Evolutionary conservation across 768 basidiomycete species (phyloP).

Genomic region (Hygrophorus pudorinus): DNA sequence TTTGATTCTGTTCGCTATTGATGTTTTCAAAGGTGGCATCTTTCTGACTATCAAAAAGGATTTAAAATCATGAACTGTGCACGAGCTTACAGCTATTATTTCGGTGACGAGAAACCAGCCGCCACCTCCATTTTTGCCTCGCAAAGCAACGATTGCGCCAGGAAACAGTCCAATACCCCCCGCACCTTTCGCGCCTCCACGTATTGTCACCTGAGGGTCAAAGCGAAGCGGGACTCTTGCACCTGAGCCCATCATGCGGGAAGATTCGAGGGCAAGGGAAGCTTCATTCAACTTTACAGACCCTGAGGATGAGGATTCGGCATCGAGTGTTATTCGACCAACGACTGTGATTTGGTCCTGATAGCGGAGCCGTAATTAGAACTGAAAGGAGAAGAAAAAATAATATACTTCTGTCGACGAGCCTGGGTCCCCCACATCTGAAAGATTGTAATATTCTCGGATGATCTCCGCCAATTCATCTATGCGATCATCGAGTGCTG

Average conservation of each 20-base stretch:
- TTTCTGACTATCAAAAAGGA: conserved; percentile 16
- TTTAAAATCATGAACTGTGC: neutral
- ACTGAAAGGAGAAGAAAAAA: neutral
- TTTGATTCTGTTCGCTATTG: conserved; percentile 16
- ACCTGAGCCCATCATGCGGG: conserved; percentile 60
- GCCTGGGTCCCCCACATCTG: conserved; percentile 69
- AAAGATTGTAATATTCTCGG: conserved; percentile 55
- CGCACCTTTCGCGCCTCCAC: conserved; percentile 50
- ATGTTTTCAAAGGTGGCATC: conserved; percentile 52
- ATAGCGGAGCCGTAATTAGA: neutral
- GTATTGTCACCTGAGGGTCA: conserved; percentile 51
- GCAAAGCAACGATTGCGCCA: conserved; percentile 77
- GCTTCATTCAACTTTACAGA: conserved; percentile 62
- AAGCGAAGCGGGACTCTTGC: conserved; percentile 67
- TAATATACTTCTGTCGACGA: conserved; percentile 31
- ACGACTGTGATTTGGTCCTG: conserved; percentile 61
- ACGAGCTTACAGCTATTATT: conserved; percentile 56
- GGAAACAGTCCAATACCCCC: conserved; percentile 75
- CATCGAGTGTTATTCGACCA: conserved; percentile 65
- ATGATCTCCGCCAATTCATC: conserved; percentile 77
- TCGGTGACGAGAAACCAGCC: conserved; percentile 80
- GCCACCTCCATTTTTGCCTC: conserved; percentile 86
- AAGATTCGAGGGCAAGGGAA: conserved; percentile 73
- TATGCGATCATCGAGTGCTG: conserved; percentile 80
- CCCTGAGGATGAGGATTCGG: conserved; percentile 43